Conservation (phyloP, 805 yeast species). For the Cyberlindnera bimundalis region DNA sequence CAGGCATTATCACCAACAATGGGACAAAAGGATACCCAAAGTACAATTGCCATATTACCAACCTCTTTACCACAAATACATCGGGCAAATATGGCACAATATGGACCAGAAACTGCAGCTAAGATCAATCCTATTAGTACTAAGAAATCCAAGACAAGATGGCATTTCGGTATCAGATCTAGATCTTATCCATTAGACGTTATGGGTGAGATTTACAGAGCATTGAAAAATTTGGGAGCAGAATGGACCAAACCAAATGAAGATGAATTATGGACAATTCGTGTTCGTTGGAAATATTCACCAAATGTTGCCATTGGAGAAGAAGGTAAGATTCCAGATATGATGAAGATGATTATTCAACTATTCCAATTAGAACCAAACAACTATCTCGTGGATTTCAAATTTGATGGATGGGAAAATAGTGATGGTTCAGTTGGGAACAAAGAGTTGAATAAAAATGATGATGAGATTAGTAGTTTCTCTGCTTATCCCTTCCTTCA, state of each 20-base stretch:
- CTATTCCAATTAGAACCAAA: slow-evolving; percentile 94
- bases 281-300: slow-evolving; percentile 88
- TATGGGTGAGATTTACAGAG: slow-evolving; percentile 97
- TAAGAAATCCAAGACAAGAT: slow-evolving; percentile 88
- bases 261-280: slow-evolving; percentile 93
- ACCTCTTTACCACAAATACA: slow-evolving; percentile 93
- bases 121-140: slow-evolving; percentile 54
- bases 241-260: slow-evolving; percentile 97
- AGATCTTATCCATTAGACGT: slow-evolving; percentile 96
- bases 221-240: slow-evolving; percentile 88
- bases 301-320: slow-evolving; percentile 31
- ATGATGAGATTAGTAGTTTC: slow-evolving; percentile 82
- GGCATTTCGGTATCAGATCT: slow-evolving; percentile 98
- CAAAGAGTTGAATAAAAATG: slow-evolving; percentile 34
- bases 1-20: slow-evolving; percentile 30
- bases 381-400: slow-evolving; percentile 89
- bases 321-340: slow-evolving; percentile 50
- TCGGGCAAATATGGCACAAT: slow-evolving; percentile 83
- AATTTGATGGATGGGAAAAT: slow-evolving; percentile 71
- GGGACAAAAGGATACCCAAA: slow-evolving; percentile 37
- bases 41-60: slow-evolving; percentile 90
- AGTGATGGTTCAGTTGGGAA: slow-evolving; percentile 33
- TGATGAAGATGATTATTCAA: slow-evolving; percentile 97
- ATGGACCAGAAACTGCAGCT: slow-evolving; percentile 44
- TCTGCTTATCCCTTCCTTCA: slow-evolving; percentile 95